Conservation (phyloP, 305 asterid genomes). For the Ilex paraguariensis region DNA sequence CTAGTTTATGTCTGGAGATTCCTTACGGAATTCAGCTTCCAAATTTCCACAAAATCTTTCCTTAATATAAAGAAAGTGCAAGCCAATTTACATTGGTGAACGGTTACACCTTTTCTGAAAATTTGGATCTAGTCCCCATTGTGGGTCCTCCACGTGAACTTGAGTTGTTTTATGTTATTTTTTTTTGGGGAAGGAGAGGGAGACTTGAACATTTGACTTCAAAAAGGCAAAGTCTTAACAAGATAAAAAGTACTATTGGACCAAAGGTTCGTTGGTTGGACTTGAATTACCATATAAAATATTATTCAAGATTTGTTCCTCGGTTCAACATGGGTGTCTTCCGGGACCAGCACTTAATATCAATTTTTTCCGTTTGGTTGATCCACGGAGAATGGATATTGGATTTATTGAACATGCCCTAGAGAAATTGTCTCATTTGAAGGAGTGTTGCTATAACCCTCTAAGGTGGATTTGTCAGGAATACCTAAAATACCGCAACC, state of each 20-base stretch:
- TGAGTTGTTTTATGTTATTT: no score
- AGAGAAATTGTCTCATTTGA: conserved; percentile 48
- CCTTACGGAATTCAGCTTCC: conserved; percentile 48
- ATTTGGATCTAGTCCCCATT: conserved; percentile 59
- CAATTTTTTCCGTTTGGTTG: conserved; percentile 41
- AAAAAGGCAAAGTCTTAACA: no score
- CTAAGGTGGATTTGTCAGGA: conserved; percentile 54
- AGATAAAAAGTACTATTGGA: no score
- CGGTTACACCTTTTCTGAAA: conserved; percentile 41
- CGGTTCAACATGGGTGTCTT: conserved; percentile 80
- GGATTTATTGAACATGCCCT: conserved; percentile 59
- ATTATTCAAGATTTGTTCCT: conserved; percentile 56
- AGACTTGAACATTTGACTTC: no score
- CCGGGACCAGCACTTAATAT: conserved; percentile 60
- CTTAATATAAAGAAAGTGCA: conserved; percentile 46
- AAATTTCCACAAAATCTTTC: conserved; percentile 43
- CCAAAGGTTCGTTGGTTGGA: no score
- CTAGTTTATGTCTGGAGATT: conserved; percentile 73
- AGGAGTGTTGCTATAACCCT: conserved; percentile 89
- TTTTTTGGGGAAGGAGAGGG: no score
- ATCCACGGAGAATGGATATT: conserved; percentile 33
- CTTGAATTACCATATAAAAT: conserved; percentile 60
- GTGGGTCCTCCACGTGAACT: conserved; percentile 44
- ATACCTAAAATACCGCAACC: conserved; percentile 40
- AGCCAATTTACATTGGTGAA: conserved; percentile 28